Percentiles rank a stretch among this genome's conserved stretches.
Evolutionary conservation across 2,329 filamentous ascomycete genomes (phyloP).

Genomic region (Bipolaris bicolor): DNA sequence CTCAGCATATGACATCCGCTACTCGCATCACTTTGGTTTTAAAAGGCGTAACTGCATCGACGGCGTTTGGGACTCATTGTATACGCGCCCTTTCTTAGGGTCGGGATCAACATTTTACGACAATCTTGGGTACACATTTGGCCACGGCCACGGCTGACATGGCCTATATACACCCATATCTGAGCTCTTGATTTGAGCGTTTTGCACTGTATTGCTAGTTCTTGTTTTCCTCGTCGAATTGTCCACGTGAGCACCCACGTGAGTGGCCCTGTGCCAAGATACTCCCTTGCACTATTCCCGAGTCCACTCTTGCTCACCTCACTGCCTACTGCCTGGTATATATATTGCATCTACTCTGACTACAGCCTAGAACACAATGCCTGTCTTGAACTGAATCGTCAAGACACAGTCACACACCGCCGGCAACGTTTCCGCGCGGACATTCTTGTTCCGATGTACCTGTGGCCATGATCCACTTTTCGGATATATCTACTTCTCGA

Average conservation of each 20-base stretch:
- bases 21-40: not conserved
- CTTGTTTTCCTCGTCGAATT: not conserved
- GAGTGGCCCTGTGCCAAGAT: conserved; percentile 10
- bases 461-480: conserved; percentile 29
- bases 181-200: conserved; percentile 16
- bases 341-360: not conserved
- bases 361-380: not conserved
- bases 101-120: conserved; percentile 20
- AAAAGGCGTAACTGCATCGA: conserved; percentile 31
- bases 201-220: not conserved
- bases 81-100: conserved; percentile 13
- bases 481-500: conserved; percentile 28
- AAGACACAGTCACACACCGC: not conserved
- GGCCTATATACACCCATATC: conserved; percentile 17
- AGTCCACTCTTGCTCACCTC: not conserved
- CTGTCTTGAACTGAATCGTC: not conserved
- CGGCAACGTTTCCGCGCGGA: conserved; percentile 8
- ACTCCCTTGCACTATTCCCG: conserved; percentile 10
- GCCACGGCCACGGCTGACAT: conserved; percentile 4
- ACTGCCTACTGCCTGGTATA: not conserved
- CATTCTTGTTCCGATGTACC: conserved; percentile 19
- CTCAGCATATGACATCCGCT: conserved; percentile 67
- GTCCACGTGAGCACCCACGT: conserved; percentile 17
- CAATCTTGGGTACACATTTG: conserved; percentile 8
- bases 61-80: conserved; percentile 32